Base-by-base conservation (phyloP, 768 basidiomycete genomes). In the Hydnomerulius pinastri region DNA sequence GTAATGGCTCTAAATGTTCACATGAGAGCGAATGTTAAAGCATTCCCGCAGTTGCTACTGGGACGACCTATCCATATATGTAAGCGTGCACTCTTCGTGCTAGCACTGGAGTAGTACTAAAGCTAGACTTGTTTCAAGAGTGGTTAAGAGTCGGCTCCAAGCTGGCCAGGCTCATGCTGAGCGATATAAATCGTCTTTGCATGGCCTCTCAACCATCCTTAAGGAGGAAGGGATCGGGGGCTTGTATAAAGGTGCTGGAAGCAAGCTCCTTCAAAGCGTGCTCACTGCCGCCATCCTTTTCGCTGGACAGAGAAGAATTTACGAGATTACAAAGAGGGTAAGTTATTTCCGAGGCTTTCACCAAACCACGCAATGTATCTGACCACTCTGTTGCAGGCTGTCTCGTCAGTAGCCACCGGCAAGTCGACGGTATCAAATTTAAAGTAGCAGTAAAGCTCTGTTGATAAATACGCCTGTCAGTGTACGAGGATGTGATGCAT, bases 231-330 rank as follows among this genome's bases (percentile, higher is more conserved):
- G 89, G 2, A 55, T 88, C n/a, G 75, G 73, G 58, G 94, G 94
- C 2, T 67, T 97, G 18, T 97, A 97, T 76, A 87, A 82, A 57
- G 95, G 95, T 6, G 80, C 95, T 23, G 78, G 78, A 12, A 90
- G 86, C 61, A 99, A 99, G 72, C 82, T 99, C 18, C 50, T 90
- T 4, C 96, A 98, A 70, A 92, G 89, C 56, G 91, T 97, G 1
- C 76, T 98, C 43, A 96, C 93, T 7, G 94, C 94, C 13, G 92
- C 93, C 6, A 92, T 98, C 58, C 77, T 98, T 56, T 98, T 98
- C 64, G 89, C 86, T 12, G 83, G 89, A 6, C 96, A 98, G 69
- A 80, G 86, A 60, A 79, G 92, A 55, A 82, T 90, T 47, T 91
- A 85, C 50, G 86, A 90, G 58, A 53, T 85, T n/a, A 83, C 81